Conservation (phyloP, 2,329 filamentous ascomycete genomes). For the Epichloe amarillans region DNA sequence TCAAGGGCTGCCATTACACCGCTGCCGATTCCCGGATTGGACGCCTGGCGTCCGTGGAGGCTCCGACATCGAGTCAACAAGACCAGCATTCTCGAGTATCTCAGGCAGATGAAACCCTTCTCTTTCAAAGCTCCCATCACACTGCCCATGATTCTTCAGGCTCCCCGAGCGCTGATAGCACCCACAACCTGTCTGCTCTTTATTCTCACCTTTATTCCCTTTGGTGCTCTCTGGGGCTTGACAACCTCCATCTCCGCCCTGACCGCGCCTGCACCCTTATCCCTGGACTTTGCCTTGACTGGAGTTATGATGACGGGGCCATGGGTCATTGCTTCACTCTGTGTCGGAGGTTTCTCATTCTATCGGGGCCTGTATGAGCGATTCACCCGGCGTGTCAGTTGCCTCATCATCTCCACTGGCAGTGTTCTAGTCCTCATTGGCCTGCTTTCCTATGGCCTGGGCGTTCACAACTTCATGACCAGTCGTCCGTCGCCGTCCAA, state of each 20-base stretch:
- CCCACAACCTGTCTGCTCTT: conserved; percentile 36
- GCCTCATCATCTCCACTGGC: conserved; percentile 23
- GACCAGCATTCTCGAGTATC: conserved; percentile 22
- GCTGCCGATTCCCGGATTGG: conserved; percentile 9
- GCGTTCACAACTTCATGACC: conserved; percentile 19
- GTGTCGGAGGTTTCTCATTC: conserved; percentile 21
- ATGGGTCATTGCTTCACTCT: conserved; percentile 26
- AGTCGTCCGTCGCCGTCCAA: conserved; percentile 8
- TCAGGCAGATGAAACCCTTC: conserved; percentile 25
- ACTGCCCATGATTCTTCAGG: conserved; percentile 26
- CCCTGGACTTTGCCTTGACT: conserved; percentile 24
- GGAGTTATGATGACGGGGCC: conserved; percentile 33
- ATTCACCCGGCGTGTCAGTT: conserved; percentile 21
- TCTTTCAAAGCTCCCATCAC: conserved; percentile 22
- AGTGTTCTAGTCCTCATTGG: conserved; percentile 27
- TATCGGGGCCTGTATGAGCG: conserved; percentile 16
- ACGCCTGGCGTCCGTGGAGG: conserved; percentile 11
- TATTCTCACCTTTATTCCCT: conserved; percentile 30
- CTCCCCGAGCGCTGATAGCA: conserved; percentile 32
- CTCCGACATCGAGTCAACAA: conserved; percentile 18
- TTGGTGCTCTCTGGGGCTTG: conserved; percentile 34
- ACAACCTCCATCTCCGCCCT: conserved; percentile 32
- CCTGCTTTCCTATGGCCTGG: conserved; percentile 31
- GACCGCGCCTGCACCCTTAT: conserved; percentile 30
- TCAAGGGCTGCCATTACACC: conserved; percentile 12